Evolutionary conservation across 1,284 basidiomycete genomes (phyloP).

Genomic region (Tilletia setariae): DNA sequence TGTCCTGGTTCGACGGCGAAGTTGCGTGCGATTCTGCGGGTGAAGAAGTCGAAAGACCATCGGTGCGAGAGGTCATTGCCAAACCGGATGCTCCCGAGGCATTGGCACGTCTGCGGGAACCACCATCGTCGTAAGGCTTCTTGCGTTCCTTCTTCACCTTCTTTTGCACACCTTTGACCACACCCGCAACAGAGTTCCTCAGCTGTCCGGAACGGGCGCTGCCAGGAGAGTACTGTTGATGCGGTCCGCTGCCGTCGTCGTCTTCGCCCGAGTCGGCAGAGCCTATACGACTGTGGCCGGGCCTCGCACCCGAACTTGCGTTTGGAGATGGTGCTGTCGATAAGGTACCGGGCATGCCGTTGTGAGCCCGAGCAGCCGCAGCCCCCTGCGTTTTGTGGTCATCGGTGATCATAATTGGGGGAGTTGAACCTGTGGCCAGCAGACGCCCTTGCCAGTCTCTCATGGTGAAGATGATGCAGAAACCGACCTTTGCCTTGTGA

Average conservation of each 20-base stretch:
- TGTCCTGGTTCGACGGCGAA: constrained; percentile 7
- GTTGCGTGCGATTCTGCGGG: background rate
- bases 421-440: constrained; percentile 77
- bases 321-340: constrained; percentile 4
- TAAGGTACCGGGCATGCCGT: background rate
- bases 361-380: background rate
- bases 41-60: background rate
- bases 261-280: constrained; percentile 12
- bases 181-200: background rate
- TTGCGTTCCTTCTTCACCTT: constrained; percentile 14
- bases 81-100: background rate
- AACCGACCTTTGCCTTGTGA: constrained; percentile 94
- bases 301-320: background rate
- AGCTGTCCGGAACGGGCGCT: background rate
- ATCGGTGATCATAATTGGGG: constrained; percentile 91
- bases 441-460: constrained; percentile 75
- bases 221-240: background rate
- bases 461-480: constrained; percentile 84
- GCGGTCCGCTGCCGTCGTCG: background rate
- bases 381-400: constrained; percentile 78
- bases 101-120: background rate
- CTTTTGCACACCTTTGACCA: constrained; percentile 10
- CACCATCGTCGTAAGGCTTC: constrained; percentile 13
- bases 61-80: background rate
- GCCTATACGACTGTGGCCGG: constrained; percentile 5